Evolutionary conservation across 257 asterid species (phyloP).

Genomic region (Solanum okadae): DNA sequence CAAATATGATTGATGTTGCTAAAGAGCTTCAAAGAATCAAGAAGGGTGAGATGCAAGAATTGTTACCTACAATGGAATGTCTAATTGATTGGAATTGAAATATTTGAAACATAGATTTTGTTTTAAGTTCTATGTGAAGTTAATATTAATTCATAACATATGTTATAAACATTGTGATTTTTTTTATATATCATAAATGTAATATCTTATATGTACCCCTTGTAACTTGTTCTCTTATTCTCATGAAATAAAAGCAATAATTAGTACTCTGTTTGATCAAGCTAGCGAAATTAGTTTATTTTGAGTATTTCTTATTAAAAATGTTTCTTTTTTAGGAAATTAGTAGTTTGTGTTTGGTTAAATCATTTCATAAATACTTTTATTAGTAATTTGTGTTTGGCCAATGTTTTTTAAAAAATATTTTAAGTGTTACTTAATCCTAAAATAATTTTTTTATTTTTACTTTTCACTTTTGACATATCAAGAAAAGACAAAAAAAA

Average conservation of each 20-base stretch:
- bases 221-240: neutral
- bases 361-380: neutral
- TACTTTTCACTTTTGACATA: too few species aligned
- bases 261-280: too few species aligned
- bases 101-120: neutral
- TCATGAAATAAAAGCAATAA: too few species aligned
- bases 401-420: too few species aligned
- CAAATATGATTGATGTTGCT: conserved; percentile 10
- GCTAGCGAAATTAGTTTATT: too few species aligned
- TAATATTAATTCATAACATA: neutral
- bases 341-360: neutral
- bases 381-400: neutral
- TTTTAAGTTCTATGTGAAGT: neutral
- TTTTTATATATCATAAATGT: neutral
- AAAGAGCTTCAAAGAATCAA: conserved; percentile 1
- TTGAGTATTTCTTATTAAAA: too few species aligned
- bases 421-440: too few species aligned
- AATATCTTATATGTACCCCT: neutral
- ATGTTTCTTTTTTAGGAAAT: neutral
- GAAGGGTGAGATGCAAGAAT: neutral
- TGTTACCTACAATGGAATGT: neutral
- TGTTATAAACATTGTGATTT: neutral
- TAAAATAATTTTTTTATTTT: too few species aligned
- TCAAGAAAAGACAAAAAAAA: too few species aligned
- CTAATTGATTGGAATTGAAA: neutral